These are phyloP conservation scores for Fusarium falciforme DNA, from an alignment of 2,329 filamentous ascomycete species.

Conservation along the genomic window DNA sequence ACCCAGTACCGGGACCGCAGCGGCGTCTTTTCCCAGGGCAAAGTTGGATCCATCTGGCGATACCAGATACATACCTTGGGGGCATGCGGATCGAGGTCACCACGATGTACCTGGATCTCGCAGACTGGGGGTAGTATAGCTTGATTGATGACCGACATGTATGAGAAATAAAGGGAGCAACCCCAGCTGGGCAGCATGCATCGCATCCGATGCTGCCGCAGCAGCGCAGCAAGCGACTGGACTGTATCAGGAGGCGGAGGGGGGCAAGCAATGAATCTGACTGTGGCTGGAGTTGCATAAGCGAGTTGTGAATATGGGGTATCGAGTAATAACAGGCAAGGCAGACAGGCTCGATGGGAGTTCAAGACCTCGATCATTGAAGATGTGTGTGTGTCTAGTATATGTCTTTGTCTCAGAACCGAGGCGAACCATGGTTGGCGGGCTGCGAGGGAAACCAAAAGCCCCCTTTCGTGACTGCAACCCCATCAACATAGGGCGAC, in stretches of 20 bases:
- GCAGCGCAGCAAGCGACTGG: background rate
- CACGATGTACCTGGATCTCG: slow-evolving; percentile 27
- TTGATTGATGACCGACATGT: slow-evolving; percentile 23
- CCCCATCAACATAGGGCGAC: slow-evolving; percentile 3
- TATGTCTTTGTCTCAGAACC: slow-evolving; percentile 1
- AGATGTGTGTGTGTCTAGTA: background rate
- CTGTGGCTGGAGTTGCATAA: slow-evolving; percentile 1
- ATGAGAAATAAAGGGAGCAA: background rate
- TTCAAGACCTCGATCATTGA: background rate
- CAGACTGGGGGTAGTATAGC: slow-evolving; percentile 5
- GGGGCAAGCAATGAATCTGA: background rate
- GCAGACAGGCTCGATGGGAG: background rate
- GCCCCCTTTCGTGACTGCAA: background rate
- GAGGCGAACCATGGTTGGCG: background rate
- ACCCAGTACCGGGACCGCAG: background rate
- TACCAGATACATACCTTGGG: slow-evolving; percentile 6
- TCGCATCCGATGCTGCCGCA: slow-evolving; percentile 23
- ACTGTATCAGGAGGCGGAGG: background rate
- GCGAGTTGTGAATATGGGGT: slow-evolving; percentile 3
- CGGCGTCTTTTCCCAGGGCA: background rate
- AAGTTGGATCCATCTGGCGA: slow-evolving; percentile 21
- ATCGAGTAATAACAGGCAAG: background rate
- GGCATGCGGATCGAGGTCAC: slow-evolving; percentile 30
- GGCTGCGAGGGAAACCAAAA: background rate
- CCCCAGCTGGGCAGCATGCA: slow-evolving; percentile 13